These are phyloP conservation scores for Cornus kousa DNA, from an alignment of 148 eudicot species.

Conservation along the genomic window DNA sequence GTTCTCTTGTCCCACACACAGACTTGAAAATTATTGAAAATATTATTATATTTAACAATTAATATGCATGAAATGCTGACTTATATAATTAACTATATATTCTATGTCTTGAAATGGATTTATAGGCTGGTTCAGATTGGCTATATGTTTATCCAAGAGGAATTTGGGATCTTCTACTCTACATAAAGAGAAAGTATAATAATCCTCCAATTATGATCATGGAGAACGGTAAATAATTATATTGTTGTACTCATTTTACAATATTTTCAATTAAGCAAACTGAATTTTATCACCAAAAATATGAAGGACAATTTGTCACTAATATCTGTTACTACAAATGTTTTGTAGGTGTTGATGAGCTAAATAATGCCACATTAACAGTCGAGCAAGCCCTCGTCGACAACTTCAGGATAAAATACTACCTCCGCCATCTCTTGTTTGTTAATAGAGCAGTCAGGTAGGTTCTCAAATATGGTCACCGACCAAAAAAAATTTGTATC, in stretches of 20 bases:
- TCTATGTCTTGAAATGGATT: background rate
- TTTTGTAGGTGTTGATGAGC: constrained; percentile 41
- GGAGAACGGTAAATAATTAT: constrained; percentile 42
- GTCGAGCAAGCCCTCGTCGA: constrained; percentile 33
- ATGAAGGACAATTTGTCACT: background rate
- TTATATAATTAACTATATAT: too few species aligned
- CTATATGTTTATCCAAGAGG: constrained; percentile 50
- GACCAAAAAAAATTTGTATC: background rate
- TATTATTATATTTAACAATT: too few species aligned
- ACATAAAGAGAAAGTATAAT: constrained; percentile 37
- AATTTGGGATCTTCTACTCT: constrained; percentile 30
- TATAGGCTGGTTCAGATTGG: constrained; percentile 46
- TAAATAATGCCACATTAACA: constrained; percentile 26
- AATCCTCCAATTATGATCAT: constrained; percentile 44
- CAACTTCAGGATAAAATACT: constrained; percentile 33
- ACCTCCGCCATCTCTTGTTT: constrained; percentile 43
- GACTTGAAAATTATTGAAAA: too few species aligned
- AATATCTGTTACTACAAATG: too few species aligned
- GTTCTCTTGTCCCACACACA: too few species aligned
- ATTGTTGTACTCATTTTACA: too few species aligned
- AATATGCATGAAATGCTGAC: too few species aligned
- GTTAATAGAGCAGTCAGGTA: constrained; percentile 40
- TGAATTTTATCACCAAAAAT: too few species aligned
- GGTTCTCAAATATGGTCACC: background rate
- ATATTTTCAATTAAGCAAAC: too few species aligned